These are phyloP conservation scores for Ophiostoma novo-ulmi DNA, from an alignment of 2,329 filamentous ascomycete species.

Conservation along the genomic window DNA sequence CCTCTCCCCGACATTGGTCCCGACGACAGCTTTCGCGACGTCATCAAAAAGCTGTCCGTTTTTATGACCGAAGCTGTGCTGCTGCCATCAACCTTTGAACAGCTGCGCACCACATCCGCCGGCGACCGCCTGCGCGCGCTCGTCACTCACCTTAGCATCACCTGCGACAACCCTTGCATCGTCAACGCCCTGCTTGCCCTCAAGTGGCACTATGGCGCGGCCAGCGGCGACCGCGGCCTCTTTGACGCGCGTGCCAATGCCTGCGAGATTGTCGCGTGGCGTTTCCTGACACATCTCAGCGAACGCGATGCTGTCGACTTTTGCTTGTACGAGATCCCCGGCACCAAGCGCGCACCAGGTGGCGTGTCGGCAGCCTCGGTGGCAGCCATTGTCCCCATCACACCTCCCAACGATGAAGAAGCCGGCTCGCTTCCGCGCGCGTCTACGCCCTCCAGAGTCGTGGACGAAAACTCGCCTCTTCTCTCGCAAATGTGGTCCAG, in stretches of 20 bases:
- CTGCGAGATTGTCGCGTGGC: slow-evolving; percentile 77
- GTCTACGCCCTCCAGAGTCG: neutral
- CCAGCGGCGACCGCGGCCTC: slow-evolving; percentile 59
- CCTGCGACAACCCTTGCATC: slow-evolving; percentile 62
- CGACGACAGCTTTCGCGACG: slow-evolving; percentile 56
- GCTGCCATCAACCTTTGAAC: slow-evolving; percentile 66
- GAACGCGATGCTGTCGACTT: slow-evolving; percentile 70
- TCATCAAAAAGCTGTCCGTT: slow-evolving; percentile 62
- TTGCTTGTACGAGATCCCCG: slow-evolving; percentile 67
- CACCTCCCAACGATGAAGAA: slow-evolving; percentile 20
- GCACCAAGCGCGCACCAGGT: slow-evolving; percentile 29
- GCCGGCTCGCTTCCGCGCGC: neutral
- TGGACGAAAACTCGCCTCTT: slow-evolving; percentile 26
- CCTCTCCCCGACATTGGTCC: slow-evolving; percentile 52
- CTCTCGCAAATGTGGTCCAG: slow-evolving; percentile 23
- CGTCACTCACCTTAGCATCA: slow-evolving; percentile 58
- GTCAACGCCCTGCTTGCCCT: slow-evolving; percentile 71
- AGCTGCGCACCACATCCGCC: slow-evolving; percentile 61
- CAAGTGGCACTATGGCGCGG: slow-evolving; percentile 66
- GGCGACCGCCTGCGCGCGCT: slow-evolving; percentile 54
- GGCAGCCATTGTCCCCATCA: neutral
- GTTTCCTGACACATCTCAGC: slow-evolving; percentile 65
- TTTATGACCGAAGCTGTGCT: slow-evolving; percentile 59
- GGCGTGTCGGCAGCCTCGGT: slow-evolving; percentile 22
- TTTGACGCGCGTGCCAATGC: slow-evolving; percentile 65